Base-by-base conservation (phyloP, 1,284 basidiomycete genomes). In the Rhodotorula sp. region DNA sequence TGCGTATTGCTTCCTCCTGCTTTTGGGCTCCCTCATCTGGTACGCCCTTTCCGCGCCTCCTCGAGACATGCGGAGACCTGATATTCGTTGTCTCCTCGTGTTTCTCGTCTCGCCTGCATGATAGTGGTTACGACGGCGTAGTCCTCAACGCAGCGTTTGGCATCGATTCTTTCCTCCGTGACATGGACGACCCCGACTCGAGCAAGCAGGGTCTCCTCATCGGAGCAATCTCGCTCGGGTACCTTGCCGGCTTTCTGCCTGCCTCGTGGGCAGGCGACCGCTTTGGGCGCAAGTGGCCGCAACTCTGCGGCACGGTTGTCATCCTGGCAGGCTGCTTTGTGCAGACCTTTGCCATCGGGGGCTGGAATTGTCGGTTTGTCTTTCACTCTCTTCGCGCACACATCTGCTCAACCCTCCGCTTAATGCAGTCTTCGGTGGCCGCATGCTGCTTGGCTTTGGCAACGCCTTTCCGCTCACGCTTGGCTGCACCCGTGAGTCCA, bases 311-410 rank as follows among this genome's bases (percentile, higher is more conserved):
- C 9, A 67, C 77, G 0, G 49, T 68, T 23, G 50, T 79, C 10
- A 74, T 80, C 53, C 64, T 80, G 25, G 68, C 64, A 14, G 79
- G 78, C 10, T 69, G 64, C 25, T 45, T 80, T 13, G 62, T 78
- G 14, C 78, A 80, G 64, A 75, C 72, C 16, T 76, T 80, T 44
- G 74, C 52, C 1, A 16, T 68, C 34, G 56, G 61, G 4, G 50
- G 54, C 1, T 68, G 67, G 45, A 58, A 63, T 45, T 71, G 63
- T 64, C 17, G 46, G 63, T 16, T 10, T 5, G 34, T 34, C 34
- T 34, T 34, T 34, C 34, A n/a, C 34, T 34, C 34, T 34, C 34
- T 34, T 34, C 34, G 34, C 34, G 34, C 34, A 34, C 2, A 34
- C 34, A 34, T 34, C 34, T 34, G 5, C 34, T 34, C 3, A 34